phyloP scores from a whole-genome alignment of 257 asterid genomes.

The Schizonepeta tenuifolia region DNA sequence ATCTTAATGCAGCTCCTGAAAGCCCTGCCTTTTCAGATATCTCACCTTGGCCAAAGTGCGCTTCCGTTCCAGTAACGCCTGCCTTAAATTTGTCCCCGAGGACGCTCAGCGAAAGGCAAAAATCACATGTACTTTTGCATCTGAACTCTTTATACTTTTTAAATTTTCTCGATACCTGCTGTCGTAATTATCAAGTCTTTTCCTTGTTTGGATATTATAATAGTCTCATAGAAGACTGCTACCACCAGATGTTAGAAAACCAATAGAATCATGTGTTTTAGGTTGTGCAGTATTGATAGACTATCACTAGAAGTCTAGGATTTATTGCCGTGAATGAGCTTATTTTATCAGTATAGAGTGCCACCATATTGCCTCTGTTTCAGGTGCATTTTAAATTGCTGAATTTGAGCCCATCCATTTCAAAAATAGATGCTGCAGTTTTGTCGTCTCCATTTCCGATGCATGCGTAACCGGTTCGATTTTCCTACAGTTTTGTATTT shows the following conservation, averaged over 20 bases:
- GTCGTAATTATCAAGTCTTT: constrained; percentile 5
- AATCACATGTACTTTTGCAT: constrained; percentile 52
- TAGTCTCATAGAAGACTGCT: constrained; percentile 2
- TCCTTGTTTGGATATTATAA: constrained; percentile 11
- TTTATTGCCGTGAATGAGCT: no score
- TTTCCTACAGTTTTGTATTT: not conserved
- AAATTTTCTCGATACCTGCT: not conserved
- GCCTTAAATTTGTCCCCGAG: constrained; percentile 66
- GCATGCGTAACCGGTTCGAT: not conserved
- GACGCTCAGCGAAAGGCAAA: constrained; percentile 56
- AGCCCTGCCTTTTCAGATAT: constrained; percentile 58
- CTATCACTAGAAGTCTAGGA: not conserved
- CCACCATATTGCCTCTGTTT: not conserved
- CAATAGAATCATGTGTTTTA: not conserved
- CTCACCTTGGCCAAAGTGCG: constrained; percentile 60
- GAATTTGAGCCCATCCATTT: not conserved
- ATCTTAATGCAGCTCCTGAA: constrained; percentile 50
- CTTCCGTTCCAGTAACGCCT: constrained; percentile 83
- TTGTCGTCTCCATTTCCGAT: not conserved
- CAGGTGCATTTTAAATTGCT: not conserved
- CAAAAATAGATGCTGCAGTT: not conserved
- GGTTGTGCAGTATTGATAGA: not conserved
- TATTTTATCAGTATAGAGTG: not conserved
- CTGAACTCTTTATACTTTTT: constrained; percentile 4
- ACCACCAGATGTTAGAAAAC: constrained; percentile 8